A percentile compares a stretch with the other conserved stretches of the same genome.
These are phyloP conservation scores for Mortierella sp. DNA, from an alignment of 371 early-diverging fungal genomes.

Conservation along the genomic window DNA sequence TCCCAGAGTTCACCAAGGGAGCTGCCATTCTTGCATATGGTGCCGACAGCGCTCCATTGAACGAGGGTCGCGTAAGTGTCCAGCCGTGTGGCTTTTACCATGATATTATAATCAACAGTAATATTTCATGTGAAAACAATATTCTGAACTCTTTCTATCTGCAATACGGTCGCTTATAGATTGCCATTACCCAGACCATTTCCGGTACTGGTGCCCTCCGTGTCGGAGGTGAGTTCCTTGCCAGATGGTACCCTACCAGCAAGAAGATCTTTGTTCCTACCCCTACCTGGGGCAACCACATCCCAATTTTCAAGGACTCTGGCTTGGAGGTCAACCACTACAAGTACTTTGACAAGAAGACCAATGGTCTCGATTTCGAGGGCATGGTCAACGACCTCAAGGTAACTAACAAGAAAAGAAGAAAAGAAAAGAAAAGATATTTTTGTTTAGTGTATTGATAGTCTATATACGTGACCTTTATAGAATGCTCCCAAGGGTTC, in stretches of 20 bases:
- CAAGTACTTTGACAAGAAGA: constrained; percentile 94
- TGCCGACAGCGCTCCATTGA: constrained; percentile 76
- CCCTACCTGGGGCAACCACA: constrained; percentile 99
- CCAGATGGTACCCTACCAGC: constrained; percentile 83
- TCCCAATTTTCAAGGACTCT: constrained; percentile 92
- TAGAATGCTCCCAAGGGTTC: constrained; percentile 89
- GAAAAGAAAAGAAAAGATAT: neutral
- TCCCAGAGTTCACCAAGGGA: constrained; percentile 84
- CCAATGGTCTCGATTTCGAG: constrained; percentile 93
- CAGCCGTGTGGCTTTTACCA: neutral
- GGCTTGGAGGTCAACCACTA: constrained; percentile 91
- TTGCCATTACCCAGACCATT: constrained; percentile 94
- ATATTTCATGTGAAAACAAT: neutral
- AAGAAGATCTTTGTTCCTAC: constrained; percentile 95
- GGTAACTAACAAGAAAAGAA: too few species aligned
- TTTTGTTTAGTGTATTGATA: neutral
- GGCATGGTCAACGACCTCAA: constrained; percentile 93
- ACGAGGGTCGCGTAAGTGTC: constrained; percentile 75
- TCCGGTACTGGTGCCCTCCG: constrained; percentile 98
- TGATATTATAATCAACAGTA: too few species aligned
- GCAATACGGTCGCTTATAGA: constrained; percentile 45
- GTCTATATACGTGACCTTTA: neutral
- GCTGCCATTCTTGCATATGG: constrained; percentile 94
- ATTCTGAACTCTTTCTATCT: neutral
- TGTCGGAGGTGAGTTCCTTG: constrained; percentile 93